These are phyloP conservation scores for Chondrus crispus DNA, from an alignment of 23 red algal species.

Conservation along the genomic window DNA sequence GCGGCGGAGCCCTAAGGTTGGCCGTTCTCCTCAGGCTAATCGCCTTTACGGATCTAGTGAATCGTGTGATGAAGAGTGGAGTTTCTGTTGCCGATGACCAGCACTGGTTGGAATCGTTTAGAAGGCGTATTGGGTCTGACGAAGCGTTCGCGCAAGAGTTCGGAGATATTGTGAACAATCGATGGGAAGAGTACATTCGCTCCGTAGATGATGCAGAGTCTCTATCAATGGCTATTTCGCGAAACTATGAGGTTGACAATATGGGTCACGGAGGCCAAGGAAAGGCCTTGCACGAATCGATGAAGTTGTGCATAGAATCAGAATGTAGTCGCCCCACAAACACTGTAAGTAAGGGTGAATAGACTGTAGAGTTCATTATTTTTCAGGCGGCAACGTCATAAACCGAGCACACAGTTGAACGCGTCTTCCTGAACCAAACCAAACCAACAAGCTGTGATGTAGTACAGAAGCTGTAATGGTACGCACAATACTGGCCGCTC, in stretches of 20 bases:
- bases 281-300: too few species aligned
- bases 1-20: constrained; percentile 7
- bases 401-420: too few species aligned
- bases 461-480: too few species aligned
- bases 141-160: constrained; percentile 35
- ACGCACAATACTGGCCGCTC: too few species aligned
- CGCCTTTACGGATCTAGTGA: constrained; percentile 50
- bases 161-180: constrained; percentile 39
- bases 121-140: constrained; percentile 24
- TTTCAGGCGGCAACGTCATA: too few species aligned
- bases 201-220: neutral
- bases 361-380: too few species aligned
- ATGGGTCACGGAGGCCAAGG: neutral
- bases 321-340: too few species aligned
- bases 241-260: constrained; percentile 14
- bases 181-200: constrained; percentile 45
- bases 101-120: constrained; percentile 21
- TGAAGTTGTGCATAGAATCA: too few species aligned
- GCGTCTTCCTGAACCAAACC: too few species aligned
- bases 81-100: neutral
- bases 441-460: too few species aligned
- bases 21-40: constrained; percentile 21
- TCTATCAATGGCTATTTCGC: neutral
- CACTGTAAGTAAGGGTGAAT: too few species aligned
- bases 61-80: constrained; percentile 32